These are phyloP conservation scores for Nemania serpens DNA, from an alignment of 2,329 filamentous ascomycete genomes.

Conservation along the genomic window DNA sequence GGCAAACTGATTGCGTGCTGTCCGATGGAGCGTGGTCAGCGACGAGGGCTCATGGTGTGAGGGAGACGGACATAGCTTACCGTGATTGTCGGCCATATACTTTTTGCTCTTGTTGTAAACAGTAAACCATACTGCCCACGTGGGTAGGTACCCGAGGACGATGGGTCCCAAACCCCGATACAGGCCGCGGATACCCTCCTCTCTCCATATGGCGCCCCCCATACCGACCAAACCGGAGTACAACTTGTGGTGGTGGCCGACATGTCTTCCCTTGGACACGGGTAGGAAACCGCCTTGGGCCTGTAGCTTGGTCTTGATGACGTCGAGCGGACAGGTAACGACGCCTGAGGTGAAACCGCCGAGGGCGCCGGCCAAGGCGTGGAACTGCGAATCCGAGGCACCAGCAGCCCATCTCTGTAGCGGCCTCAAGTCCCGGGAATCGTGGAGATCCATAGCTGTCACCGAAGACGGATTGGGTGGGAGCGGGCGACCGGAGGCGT, in stretches of 20 bases:
- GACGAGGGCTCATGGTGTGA: no score
- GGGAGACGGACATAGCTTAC: conserved; percentile 48
- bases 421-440: conserved; percentile 44
- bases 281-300: conserved; percentile 83
- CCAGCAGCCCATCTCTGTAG: conserved; percentile 61
- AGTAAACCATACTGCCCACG: conserved; percentile 97
- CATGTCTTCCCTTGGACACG: conserved; percentile 54
- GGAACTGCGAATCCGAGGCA: conserved; percentile 69
- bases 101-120: conserved; percentile 91
- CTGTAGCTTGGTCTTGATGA: conserved; percentile 98
- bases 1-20: conserved; percentile 69
- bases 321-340: conserved; percentile 94
- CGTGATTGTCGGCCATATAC: conserved; percentile 68
- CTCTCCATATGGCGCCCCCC: conserved; percentile 79
- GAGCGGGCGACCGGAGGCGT: conserved; percentile 18
- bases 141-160: conserved; percentile 92
- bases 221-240: conserved; percentile 91
- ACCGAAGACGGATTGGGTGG: conserved; percentile 30
- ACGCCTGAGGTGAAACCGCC: conserved; percentile 93
- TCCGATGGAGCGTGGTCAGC: conserved; percentile 20
- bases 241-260: conserved; percentile 59
- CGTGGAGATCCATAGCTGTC: conserved; percentile 38
- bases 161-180: conserved; percentile 95
- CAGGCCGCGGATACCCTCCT: conserved; percentile 88
- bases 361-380: conserved; percentile 83